These are phyloP conservation scores for Hippophae tibetana DNA, from an alignment of 306 rosid species.

Conservation along the genomic window DNA sequence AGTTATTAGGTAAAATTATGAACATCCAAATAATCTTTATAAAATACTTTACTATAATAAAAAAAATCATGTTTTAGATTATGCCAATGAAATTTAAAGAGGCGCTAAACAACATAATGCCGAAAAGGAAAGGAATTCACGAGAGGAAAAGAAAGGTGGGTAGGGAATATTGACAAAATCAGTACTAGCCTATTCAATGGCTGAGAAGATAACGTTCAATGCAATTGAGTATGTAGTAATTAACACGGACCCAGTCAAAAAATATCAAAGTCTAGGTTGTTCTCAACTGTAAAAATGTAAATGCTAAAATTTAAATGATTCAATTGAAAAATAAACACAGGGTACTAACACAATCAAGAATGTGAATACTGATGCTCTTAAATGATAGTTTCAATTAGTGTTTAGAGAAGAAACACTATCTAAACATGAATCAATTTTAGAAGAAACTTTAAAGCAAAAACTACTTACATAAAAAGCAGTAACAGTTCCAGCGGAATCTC, in stretches of 20 bases:
- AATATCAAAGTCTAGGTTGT: conserved; percentile 16
- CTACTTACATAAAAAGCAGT: conserved; percentile 81
- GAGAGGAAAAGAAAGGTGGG: conserved; percentile 11
- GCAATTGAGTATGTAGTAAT: not conserved
- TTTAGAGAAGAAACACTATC: no score
- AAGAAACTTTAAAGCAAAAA: not conserved
- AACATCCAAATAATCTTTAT: no score
- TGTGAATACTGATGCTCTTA: no score
- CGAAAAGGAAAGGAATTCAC: conserved; percentile 2
- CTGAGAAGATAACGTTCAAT: conserved; percentile 14
- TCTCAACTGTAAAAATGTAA: not conserved
- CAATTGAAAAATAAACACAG: not conserved
- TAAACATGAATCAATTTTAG: no score
- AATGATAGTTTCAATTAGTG: no score
- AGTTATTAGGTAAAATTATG: no score
- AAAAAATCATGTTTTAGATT: not conserved
- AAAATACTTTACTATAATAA: no score
- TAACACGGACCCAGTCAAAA: not conserved
- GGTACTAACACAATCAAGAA: not conserved
- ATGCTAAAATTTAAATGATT: not conserved
- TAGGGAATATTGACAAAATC: conserved; percentile 9
- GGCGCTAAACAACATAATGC: no score
- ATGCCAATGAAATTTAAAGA: not conserved
- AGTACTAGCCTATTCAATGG: conserved; percentile 10
- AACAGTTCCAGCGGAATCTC: conserved; percentile 94